Evolutionary conservation across 306 rosid species (phyloP).

Genomic region (Vicia faba): DNA sequence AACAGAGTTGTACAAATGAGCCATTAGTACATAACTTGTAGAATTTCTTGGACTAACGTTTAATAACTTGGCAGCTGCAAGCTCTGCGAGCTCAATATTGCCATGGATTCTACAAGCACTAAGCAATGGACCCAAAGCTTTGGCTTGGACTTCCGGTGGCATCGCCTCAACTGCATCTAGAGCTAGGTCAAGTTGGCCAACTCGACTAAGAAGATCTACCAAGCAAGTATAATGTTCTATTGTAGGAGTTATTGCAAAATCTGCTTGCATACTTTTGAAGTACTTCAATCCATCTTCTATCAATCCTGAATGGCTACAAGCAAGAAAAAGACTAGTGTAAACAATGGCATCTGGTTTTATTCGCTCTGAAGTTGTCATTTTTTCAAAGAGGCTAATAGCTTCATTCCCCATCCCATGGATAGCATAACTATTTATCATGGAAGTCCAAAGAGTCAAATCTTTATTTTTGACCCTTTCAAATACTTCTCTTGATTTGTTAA

Average conservation of each 20-base stretch:
- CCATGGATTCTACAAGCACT: constrained; percentile 69
- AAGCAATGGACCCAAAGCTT: constrained; percentile 64
- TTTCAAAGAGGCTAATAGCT: constrained; percentile 44
- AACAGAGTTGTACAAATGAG: constrained; percentile 60
- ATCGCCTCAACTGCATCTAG: constrained; percentile 56
- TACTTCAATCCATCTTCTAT: constrained; percentile 41
- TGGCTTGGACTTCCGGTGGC: constrained; percentile 55
- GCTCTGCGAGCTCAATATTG: not conserved
- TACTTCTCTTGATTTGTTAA: constrained; percentile 51
- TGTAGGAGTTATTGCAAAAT: constrained; percentile 56
- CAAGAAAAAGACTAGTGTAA: constrained; percentile 58
- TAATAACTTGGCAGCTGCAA: constrained; percentile 45
- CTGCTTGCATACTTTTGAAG: constrained; percentile 62
- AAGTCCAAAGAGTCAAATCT: constrained; percentile 71
- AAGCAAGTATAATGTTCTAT: constrained; percentile 65
- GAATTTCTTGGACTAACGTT: constrained; percentile 39
- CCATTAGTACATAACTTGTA: constrained; percentile 57
- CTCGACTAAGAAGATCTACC: constrained; percentile 68
- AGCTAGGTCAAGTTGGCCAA: constrained; percentile 61
- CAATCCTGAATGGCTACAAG: constrained; percentile 76
- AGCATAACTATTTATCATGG: constrained; percentile 62
- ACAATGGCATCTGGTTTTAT: constrained; percentile 58
- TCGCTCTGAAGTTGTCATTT: constrained; percentile 26
- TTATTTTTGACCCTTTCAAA: constrained; percentile 53
- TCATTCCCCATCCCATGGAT: constrained; percentile 66